Evolutionary conservation across 768 basidiomycete genomes (phyloP).

Genomic region (Suillus luteus): DNA sequence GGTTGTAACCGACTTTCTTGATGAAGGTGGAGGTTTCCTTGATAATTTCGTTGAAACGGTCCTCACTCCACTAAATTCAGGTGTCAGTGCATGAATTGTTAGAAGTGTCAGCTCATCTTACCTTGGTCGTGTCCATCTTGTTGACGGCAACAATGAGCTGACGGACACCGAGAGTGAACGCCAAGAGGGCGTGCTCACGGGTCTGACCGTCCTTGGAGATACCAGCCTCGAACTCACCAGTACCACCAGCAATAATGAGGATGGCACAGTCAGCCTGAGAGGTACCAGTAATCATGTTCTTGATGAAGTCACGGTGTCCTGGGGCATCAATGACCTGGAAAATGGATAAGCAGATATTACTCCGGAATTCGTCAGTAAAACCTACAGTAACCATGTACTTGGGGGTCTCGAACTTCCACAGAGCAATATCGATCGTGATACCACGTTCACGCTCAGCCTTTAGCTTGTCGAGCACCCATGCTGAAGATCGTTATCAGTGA

Average conservation of each 20-base stretch:
- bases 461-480: constrained; percentile 99
- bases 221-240: constrained; percentile 99
- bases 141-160: constrained; percentile 99
- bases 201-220: constrained; percentile 99
- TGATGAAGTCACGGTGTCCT: constrained; percentile 99
- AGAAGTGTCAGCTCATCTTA: constrained; percentile 28
- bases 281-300: constrained; percentile 99
- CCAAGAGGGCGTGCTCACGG: constrained; percentile 99
- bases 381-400: constrained; percentile 90
- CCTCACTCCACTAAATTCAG: constrained; percentile 86
- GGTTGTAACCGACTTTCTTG: constrained; percentile 99
- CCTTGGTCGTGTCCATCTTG: constrained; percentile 99
- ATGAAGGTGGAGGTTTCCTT: constrained; percentile 98
- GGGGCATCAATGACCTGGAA: constrained; percentile 96
- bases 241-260: constrained; percentile 99
- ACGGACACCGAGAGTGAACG: constrained; percentile 99
- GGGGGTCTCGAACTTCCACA: constrained; percentile 99
- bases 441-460: constrained; percentile 99
- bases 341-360: constrained; percentile 13
- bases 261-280: constrained; percentile 99
- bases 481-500: constrained; percentile 47
- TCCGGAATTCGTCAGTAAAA: constrained; percentile 15
- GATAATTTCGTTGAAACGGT: constrained; percentile 99
- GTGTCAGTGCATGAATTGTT: constrained; percentile 9
- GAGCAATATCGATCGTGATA: constrained; percentile 99